Conservation (phyloP, 140 eudicot genomes). For the Stevia rebaudiana region DNA sequence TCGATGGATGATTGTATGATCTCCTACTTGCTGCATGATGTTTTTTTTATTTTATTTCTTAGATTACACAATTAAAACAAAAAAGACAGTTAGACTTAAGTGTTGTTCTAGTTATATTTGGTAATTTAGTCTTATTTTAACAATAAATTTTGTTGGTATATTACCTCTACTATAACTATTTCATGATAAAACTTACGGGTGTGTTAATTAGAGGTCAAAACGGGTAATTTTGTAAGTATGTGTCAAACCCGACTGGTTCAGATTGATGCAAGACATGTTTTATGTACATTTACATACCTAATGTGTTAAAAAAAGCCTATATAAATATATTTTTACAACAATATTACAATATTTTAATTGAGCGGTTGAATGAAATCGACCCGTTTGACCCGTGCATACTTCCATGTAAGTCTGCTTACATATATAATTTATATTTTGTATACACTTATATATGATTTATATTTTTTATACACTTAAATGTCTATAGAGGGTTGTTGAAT, state of each 20-base stretch:
- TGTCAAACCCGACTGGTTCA: neutral
- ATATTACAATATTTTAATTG: neutral
- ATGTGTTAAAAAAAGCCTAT: neutral
- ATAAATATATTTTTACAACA: neutral
- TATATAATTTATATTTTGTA: too few relatives aligned
- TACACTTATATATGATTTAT: neutral
- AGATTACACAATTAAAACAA: neutral
- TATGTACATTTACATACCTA: neutral
- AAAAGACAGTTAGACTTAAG: neutral
- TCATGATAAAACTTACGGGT: neutral
- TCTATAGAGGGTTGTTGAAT: too few relatives aligned
- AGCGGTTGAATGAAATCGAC: neutral
- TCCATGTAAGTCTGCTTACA: neutral
- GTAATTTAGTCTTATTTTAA: too few relatives aligned
- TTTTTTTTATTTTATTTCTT: neutral
- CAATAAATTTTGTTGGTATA: too few relatives aligned
- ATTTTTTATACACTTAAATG: too few relatives aligned
- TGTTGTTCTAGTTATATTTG: neutral
- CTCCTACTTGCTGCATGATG: neutral
- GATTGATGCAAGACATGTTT: neutral
- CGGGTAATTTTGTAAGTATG: neutral
- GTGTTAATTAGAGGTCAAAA: neutral
- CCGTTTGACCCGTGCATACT: neutral
- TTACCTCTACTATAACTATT: neutral
- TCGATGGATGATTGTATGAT: constrained; percentile 74